Conservation (phyloP, 805 yeast genomes). For the Starmerella floris region DNA sequence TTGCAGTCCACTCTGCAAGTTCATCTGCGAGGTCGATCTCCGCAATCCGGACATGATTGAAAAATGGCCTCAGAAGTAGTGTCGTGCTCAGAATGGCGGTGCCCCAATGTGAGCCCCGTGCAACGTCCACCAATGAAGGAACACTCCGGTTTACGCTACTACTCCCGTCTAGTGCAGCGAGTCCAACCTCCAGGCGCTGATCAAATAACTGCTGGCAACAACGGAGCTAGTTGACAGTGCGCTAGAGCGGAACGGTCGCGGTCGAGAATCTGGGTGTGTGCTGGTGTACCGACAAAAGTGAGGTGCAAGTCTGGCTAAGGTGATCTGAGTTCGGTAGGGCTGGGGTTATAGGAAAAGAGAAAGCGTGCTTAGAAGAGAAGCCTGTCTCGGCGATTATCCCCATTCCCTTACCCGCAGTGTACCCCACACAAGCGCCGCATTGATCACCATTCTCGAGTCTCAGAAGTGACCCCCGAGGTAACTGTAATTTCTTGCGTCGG, state of each 20-base stretch:
- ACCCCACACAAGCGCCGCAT: too few relatives aligned
- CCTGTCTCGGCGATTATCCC: too few relatives aligned
- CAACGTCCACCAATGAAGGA: too few relatives aligned
- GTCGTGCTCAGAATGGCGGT: too few relatives aligned
- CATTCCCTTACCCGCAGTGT: too few relatives aligned
- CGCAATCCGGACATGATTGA: conserved; percentile 1
- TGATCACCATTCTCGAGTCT: too few relatives aligned
- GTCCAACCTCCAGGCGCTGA: background rate
- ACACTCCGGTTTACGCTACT: too few relatives aligned
- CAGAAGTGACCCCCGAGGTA: too few relatives aligned
- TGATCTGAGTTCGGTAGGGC: background rate
- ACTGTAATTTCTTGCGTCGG: too few relatives aligned
- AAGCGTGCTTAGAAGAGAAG: too few relatives aligned
- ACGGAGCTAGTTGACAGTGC: background rate
- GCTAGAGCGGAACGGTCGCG: background rate
- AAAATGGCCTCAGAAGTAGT: background rate
- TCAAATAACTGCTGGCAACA: background rate
- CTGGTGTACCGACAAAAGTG: background rate
- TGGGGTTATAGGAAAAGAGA: background rate
- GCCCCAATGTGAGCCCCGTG: too few relatives aligned
- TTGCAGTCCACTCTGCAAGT: background rate
- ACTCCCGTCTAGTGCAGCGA: background rate
- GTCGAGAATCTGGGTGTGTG: background rate
- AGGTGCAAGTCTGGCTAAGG: background rate
- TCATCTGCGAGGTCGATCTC: conserved; percentile 7